Evolutionary conservation across 2,329 filamentous ascomycete species (phyloP).

Genomic region (Fusarium heterosporum): DNA sequence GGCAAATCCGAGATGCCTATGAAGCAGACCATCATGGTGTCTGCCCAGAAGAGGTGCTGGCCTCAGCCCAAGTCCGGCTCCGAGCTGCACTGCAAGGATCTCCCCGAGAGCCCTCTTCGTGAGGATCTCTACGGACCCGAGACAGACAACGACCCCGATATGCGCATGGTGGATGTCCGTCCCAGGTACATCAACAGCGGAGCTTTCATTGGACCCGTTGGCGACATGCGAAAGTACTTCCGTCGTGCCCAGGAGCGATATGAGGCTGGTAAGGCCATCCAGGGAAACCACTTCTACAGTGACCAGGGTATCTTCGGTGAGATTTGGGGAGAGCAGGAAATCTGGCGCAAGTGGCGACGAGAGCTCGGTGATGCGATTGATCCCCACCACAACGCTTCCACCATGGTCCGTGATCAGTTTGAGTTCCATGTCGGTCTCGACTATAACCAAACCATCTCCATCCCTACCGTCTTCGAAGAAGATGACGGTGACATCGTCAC

Average conservation of each 20-base stretch:
- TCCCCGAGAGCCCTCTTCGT: constrained; percentile 35
- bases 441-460: constrained; percentile 39
- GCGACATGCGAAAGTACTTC: constrained; percentile 43
- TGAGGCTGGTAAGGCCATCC: constrained; percentile 21
- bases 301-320: constrained; percentile 49
- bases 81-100: constrained; percentile 32
- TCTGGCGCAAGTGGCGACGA: constrained; percentile 39
- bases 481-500: constrained; percentile 36
- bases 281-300: constrained; percentile 33
- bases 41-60: constrained; percentile 43
- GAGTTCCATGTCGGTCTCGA: constrained; percentile 43
- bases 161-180: constrained; percentile 30
- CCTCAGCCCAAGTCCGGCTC: constrained; percentile 24
- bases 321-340: constrained; percentile 47
- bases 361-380: constrained; percentile 16
- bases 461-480: constrained; percentile 41
- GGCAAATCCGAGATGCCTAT: constrained; percentile 26
- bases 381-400: constrained; percentile 1
- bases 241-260: constrained; percentile 40
- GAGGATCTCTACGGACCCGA: constrained; percentile 39
- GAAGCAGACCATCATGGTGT: constrained; percentile 43
- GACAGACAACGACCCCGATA: constrained; percentile 32
- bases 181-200: constrained; percentile 48
- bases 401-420: constrained; percentile 33
- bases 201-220: constrained; percentile 46